These are phyloP conservation scores for Solioccasus polychromus DNA, from an alignment of 768 basidiomycete species.

Conservation along the genomic window DNA sequence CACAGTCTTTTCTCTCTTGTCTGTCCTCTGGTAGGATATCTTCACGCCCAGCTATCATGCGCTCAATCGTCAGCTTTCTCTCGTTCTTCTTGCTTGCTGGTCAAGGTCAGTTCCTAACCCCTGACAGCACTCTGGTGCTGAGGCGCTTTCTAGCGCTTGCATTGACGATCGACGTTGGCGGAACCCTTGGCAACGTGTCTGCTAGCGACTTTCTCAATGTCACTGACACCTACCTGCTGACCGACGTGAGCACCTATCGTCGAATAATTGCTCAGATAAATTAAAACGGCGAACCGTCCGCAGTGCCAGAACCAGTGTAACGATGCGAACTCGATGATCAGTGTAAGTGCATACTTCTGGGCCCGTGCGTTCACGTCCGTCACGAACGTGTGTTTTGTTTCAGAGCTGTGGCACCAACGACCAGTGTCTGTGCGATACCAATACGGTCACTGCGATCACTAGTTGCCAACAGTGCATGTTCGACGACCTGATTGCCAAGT, in stretches of 20 bases:
- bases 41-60: slow-evolving; percentile 29
- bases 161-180: slow-evolving; percentile 48
- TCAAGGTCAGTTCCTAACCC: slow-evolving; percentile 45
- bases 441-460: slow-evolving; percentile 42
- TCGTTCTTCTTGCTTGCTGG: slow-evolving; percentile 47
- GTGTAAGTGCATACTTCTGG: slow-evolving; percentile 14
- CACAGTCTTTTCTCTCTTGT: slow-evolving; percentile 13
- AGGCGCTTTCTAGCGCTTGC: slow-evolving; percentile 34
- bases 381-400: slow-evolving; percentile 3
- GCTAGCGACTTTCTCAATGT: slow-evolving; percentile 46
- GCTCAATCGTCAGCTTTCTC: slow-evolving; percentile 24
- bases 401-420: slow-evolving; percentile 44
- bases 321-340: slow-evolving; percentile 22
- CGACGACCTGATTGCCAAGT: slow-evolving; percentile 46
- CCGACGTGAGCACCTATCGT: slow-evolving; percentile 24
- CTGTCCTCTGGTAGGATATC: slow-evolving; percentile 34
- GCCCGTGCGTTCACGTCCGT: background rate
- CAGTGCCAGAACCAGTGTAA: slow-evolving; percentile 29
- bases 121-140: background rate
- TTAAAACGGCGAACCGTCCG: slow-evolving; percentile 8
- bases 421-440: slow-evolving; percentile 52
- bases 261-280: too few relatives aligned
- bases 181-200: slow-evolving; percentile 33
- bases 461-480: slow-evolving; percentile 71
- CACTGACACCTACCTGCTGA: slow-evolving; percentile 27